These are phyloP conservation scores for Biscogniauxia sp. DNA, from an alignment of 2,329 filamentous ascomycete species.

Conservation along the genomic window DNA sequence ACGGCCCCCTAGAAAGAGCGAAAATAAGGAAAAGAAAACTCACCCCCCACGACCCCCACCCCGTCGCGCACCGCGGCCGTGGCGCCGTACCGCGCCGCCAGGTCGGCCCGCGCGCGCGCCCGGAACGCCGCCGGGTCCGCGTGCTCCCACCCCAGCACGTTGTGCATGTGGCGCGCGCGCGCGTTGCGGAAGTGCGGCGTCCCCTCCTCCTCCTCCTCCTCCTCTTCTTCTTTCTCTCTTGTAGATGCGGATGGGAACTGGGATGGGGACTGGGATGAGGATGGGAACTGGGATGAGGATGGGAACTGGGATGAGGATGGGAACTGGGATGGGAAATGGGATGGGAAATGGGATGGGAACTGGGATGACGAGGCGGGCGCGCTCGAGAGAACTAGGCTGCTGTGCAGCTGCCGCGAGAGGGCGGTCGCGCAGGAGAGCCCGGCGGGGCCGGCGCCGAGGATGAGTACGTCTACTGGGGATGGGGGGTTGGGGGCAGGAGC, in stretches of 20 bases:
- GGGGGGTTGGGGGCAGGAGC: no score
- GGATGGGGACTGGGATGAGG: no score
- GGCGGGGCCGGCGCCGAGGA: conserved; percentile 44
- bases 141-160: conserved; percentile 31
- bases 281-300: no score
- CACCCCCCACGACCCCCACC: not conserved
- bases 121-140: conserved; percentile 14
- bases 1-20: no score
- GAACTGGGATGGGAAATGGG: no score
- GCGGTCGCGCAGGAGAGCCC: conserved; percentile 40
- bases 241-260: no score
- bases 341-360: no score
- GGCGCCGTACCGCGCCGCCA: conserved; percentile 17
- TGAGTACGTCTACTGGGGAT: conserved; percentile 30
- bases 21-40: no score
- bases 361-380: not conserved
- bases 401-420: conserved; percentile 35
- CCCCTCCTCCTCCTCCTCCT: no score
- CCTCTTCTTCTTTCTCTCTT: no score
- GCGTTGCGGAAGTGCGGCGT: conserved; percentile 39
- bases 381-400: conserved; percentile 34
- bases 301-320: no score
- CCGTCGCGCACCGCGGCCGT: conserved; percentile 20
- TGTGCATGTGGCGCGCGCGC: conserved; percentile 43
- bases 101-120: conserved; percentile 15